phyloP scores from a whole-genome alignment of 192 early-diverging fungal genomes.

The Physocladia obscura region DNA sequence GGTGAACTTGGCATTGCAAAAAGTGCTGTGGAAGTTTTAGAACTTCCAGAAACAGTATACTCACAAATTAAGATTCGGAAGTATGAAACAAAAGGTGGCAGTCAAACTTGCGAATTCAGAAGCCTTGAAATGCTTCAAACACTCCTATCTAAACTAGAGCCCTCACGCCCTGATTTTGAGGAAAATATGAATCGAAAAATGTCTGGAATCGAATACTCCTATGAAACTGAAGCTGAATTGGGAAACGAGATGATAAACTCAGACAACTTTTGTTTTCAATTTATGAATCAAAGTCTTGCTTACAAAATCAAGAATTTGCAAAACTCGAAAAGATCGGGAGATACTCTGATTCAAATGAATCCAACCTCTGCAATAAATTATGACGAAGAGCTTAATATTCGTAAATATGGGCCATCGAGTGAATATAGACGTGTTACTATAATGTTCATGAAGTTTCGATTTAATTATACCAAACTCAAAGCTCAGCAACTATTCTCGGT shows the following conservation, averaged over 20 bases:
- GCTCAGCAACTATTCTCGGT: conserved; percentile 27
- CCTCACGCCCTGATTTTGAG: conserved; percentile 13
- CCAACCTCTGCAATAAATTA: too few species aligned
- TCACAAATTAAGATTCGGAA: conserved; percentile 29
- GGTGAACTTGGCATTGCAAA: conserved; percentile 25
- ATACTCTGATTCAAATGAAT: too few species aligned
- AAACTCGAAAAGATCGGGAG: conserved; percentile 11
- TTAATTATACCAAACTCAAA: conserved; percentile 13
- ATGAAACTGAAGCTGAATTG: neutral
- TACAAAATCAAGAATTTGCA: conserved; percentile 28
- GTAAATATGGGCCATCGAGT: conserved; percentile 19
- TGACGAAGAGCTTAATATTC: neutral
- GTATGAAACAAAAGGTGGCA: conserved; percentile 18
- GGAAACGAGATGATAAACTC: neutral
- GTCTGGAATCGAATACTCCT: neutral
- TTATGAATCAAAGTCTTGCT: conserved; percentile 33
- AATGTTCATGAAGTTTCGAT: conserved; percentile 34
- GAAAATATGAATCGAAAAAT: neutral
- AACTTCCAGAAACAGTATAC: conserved; percentile 18
- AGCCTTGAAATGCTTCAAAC: conserved; percentile 15
- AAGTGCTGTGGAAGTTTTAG: conserved; percentile 19
- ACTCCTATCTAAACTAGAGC: neutral
- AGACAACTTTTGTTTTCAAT: conserved; percentile 21
- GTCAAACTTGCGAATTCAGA: conserved; percentile 21
- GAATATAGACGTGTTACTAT: conserved; percentile 30